Evolutionary conservation across 768 basidiomycete genomes (phyloP), one percentile per base, ranked within the genome.

Genomic region (Tylopilus rubrobrunneus): DNA sequence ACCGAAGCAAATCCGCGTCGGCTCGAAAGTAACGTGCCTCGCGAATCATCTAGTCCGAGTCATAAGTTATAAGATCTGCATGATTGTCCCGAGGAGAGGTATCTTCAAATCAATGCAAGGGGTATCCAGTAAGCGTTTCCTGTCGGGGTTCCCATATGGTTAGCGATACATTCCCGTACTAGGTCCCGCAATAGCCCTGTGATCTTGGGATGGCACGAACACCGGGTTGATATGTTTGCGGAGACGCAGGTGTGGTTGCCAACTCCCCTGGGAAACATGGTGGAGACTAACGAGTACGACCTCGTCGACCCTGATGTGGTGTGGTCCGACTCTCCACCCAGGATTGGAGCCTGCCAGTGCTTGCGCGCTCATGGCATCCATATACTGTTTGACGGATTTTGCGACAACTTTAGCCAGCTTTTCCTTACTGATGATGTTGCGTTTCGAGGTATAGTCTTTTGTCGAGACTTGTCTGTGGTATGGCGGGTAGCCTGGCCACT

Each of bases 401-500:
- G 86, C 87, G 28, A 88, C 78, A 54, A 86, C 83, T 63, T 82
- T 84, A 1, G 85, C 86, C 3, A 89, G 73, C 64, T 84, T 89
- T 23, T 79, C 77, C 40, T 80, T 77, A 1, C 81, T 87, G 57
- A 89, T 87, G 9, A 84, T 85, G 19, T 80, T 77, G 28, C 85
- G 87, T 2, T 82, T 79, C 59, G 78, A 81, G 25, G 82, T 77
- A 65, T 85, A 88, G 63, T 89, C 86, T 62, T 78, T 82, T 3
- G 86, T 87, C 4, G 82, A 79, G 59, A 88, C 86, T 63, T 86
- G 86, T 49, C 83, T 75, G 56, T 80, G 83, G 82, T 81, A 87
- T 48, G 81, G 79, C 40, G 76, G 73, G 62, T 89, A 89, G 2
- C 87, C 86, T 17, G 85, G 86, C 87, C 87, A 89, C 86, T 88